phyloP scores from a whole-genome alignment of 2,329 filamentous ascomycete species.

The Corynespora cassiicola region DNA sequence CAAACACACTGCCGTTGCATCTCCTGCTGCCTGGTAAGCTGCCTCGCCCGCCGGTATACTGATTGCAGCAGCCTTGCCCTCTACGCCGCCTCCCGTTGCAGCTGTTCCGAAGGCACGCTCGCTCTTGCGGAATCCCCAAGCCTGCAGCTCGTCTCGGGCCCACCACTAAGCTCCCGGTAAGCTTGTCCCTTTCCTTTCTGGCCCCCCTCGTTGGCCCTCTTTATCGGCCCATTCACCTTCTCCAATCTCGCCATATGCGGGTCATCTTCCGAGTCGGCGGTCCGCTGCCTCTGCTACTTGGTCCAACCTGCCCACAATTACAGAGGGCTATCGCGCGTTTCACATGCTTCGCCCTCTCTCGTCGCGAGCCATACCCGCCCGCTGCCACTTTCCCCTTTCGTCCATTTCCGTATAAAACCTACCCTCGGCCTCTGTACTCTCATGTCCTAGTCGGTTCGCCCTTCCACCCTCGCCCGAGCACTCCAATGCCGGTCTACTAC shows the following conservation, averaged over 20 bases:
- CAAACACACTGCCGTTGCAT: too few species aligned
- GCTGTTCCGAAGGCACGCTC: conserved; percentile 13
- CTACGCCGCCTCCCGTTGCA: too few species aligned
- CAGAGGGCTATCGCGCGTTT: conserved; percentile 34
- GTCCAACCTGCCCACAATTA: conserved; percentile 34
- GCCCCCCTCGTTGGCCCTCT: conserved; percentile 19
- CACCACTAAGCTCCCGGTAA: conserved; percentile 34
- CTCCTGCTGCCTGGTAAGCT: conserved; percentile 38
- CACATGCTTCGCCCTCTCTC: conserved; percentile 36
- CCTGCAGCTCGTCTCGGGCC: conserved; percentile 22
- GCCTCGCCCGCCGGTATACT: conserved; percentile 23
- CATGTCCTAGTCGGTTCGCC: conserved; percentile 18
- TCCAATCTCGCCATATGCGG: conserved; percentile 29
- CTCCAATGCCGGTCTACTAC: conserved; percentile 80
- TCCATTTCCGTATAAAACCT: conserved; percentile 42
- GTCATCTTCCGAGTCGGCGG: conserved; percentile 41
- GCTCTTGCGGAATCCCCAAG: conserved; percentile 9
- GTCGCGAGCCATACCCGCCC: conserved; percentile 22
- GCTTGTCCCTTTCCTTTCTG: conserved; percentile 26
- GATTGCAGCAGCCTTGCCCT: conserved; percentile 35
- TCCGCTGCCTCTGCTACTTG: conserved; percentile 33
- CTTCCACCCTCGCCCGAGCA: conserved; percentile 23
- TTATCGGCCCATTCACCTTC: conserved; percentile 33
- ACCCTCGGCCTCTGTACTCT: conserved; percentile 14
- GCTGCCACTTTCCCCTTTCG: conserved; percentile 37